phyloP scores from a whole-genome alignment of 163 green algal genomes.

The Volvox carteri region DNA sequence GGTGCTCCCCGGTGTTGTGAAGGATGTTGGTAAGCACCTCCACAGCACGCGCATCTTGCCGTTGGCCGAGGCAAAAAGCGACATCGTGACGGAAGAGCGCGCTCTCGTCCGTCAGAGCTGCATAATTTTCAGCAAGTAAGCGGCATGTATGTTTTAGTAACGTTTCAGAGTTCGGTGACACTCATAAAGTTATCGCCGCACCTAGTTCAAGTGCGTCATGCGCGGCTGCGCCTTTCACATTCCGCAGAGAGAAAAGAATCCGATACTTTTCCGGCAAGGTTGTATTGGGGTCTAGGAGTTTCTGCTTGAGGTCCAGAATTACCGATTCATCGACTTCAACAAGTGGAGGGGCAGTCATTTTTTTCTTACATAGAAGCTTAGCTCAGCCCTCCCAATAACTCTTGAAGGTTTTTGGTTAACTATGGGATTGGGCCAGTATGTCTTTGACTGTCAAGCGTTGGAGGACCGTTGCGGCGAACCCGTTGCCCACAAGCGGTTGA shows the following conservation, averaged over 20 bases:
- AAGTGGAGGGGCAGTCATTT: constrained; percentile 51
- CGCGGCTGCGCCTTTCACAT: constrained; percentile 72
- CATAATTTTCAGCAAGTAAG: not conserved
- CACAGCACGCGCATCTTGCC: constrained; percentile 86
- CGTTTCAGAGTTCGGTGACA: too few relatives aligned
- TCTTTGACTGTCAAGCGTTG: too few relatives aligned
- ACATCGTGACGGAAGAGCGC: constrained; percentile 94
- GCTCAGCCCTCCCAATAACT: too few relatives aligned
- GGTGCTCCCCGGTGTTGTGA: constrained; percentile 79
- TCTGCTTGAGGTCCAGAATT: constrained; percentile 61
- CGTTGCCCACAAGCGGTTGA: too few relatives aligned
- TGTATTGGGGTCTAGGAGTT: constrained; percentile 70
- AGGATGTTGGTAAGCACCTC: constrained; percentile 79
- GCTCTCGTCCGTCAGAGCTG: constrained; percentile 84
- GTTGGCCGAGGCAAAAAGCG: constrained; percentile 93
- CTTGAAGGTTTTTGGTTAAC: too few relatives aligned
- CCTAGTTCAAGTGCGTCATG: constrained; percentile 72
- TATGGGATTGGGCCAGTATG: too few relatives aligned
- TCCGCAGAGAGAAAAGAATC: constrained; percentile 88
- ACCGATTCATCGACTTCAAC: constrained; percentile 57
- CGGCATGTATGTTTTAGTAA: too few relatives aligned
- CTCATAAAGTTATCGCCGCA: not conserved
- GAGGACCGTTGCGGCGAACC: too few relatives aligned
- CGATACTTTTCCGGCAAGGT: constrained; percentile 85
- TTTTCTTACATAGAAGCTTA: not conserved